phyloP scores from a whole-genome alignment of 208 protist genomes.

The Wallacemonas sp. region DNA sequence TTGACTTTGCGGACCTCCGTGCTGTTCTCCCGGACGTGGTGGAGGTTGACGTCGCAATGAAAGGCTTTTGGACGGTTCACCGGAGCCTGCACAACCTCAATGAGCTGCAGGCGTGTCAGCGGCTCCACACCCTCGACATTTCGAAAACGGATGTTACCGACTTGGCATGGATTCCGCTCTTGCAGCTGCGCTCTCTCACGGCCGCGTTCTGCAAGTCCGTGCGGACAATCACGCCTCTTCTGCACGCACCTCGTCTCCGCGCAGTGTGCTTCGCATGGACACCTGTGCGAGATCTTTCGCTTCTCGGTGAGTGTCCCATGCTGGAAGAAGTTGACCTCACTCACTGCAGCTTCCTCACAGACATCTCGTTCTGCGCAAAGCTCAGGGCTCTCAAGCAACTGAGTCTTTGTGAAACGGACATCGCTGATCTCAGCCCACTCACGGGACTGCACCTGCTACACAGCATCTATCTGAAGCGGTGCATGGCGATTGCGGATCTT shows the following conservation, averaged over 20 bases:
- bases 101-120: neutral
- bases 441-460: neutral
- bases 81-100: neutral
- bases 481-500: neutral
- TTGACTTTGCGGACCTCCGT: neutral
- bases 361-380: neutral
- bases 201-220: neutral
- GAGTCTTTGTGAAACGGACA: neutral
- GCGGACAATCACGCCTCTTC: neutral
- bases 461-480: neutral
- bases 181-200: neutral
- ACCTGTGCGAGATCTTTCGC: neutral
- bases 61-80: neutral
- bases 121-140: neutral
- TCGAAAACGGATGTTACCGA: neutral
- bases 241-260: neutral
- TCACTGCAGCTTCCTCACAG: neutral
- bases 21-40: neutral
- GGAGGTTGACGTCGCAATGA: neutral
- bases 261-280: conserved; percentile 2
- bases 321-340: neutral
- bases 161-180: neutral
- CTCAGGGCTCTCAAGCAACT: neutral
- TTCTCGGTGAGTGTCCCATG: neutral
- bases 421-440: neutral